Conservation (phyloP, 305 asterid genomes). For the Withania somnifera region DNA sequence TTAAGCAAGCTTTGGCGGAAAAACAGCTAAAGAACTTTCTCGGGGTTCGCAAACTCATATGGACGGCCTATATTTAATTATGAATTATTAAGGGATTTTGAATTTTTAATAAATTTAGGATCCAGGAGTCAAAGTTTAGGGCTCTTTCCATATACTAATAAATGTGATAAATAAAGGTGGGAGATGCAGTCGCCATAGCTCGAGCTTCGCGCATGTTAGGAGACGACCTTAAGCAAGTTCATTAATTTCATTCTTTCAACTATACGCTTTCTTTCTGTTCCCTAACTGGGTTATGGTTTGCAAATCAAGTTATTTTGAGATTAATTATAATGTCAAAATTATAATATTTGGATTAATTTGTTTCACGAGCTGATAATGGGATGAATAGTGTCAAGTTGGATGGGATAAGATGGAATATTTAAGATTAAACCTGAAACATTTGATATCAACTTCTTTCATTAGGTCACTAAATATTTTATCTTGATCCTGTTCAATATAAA, state of each 20-base stretch:
- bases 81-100: neutral
- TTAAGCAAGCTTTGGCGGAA: conserved; percentile 24
- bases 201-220: conserved; percentile 12
- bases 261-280: neutral
- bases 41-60: conserved; percentile 16
- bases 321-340: too few relatives aligned
- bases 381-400: too few relatives aligned
- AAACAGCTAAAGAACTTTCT: conserved; percentile 9
- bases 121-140: neutral
- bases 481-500: too few relatives aligned
- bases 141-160: neutral
- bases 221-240: conserved; percentile 14
- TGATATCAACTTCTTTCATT: too few relatives aligned
- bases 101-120: neutral
- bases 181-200: conserved; percentile 14
- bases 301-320: too few relatives aligned
- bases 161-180: neutral
- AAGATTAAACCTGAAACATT: too few relatives aligned
- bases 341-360: too few relatives aligned
- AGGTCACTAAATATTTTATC: too few relatives aligned
- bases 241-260: conserved; percentile 4
- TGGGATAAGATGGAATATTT: too few relatives aligned
- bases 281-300: too few relatives aligned
- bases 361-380: too few relatives aligned
- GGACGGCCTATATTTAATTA: conserved; percentile 13